Conservation (phyloP, 2,329 filamentous ascomycete species). For the Trichocomaceae sp. region DNA sequence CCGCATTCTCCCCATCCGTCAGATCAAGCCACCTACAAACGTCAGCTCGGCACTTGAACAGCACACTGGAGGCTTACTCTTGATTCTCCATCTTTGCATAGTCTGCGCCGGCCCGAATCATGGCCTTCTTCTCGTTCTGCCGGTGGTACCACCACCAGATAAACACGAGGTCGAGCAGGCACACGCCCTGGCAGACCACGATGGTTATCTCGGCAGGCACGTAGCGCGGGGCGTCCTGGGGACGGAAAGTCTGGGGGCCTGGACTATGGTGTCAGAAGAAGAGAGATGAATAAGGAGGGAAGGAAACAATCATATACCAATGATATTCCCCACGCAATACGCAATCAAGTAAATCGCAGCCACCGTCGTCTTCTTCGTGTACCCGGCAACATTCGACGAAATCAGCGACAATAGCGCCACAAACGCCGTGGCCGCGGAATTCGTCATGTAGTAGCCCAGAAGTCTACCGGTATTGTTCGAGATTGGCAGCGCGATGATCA, state of each 20-base stretch:
- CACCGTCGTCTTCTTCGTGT: constrained; percentile 50
- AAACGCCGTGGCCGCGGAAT: constrained; percentile 55
- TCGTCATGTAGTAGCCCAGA: constrained; percentile 60
- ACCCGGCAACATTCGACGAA: constrained; percentile 53
- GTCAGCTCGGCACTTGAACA: background rate
- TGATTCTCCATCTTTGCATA: constrained; percentile 61
- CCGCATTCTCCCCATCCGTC: constrained; percentile 59
- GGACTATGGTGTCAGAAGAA: constrained; percentile 7
- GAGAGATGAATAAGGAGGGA: constrained; percentile 16
- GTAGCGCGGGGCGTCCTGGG: constrained; percentile 53
- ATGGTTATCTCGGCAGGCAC: constrained; percentile 59
- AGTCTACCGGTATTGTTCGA: constrained; percentile 53
- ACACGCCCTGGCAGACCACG: constrained; percentile 52
- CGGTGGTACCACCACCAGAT: constrained; percentile 56
- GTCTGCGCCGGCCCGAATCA: constrained; percentile 44
- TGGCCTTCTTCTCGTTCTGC: constrained; percentile 56
- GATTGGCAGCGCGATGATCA: constrained; percentile 58
- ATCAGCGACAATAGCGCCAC: constrained; percentile 59
- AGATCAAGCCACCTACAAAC: constrained; percentile 49
- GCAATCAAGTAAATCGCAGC: constrained; percentile 44
- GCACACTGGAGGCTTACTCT: constrained; percentile 42
- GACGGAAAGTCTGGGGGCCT: constrained; percentile 53
- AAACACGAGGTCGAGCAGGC: constrained; percentile 51
- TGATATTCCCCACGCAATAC: constrained; percentile 51
- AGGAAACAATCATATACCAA: constrained; percentile 37